Conservation (phyloP, 805 yeast genomes). For the Saturnispora kantuleensis region DNA sequence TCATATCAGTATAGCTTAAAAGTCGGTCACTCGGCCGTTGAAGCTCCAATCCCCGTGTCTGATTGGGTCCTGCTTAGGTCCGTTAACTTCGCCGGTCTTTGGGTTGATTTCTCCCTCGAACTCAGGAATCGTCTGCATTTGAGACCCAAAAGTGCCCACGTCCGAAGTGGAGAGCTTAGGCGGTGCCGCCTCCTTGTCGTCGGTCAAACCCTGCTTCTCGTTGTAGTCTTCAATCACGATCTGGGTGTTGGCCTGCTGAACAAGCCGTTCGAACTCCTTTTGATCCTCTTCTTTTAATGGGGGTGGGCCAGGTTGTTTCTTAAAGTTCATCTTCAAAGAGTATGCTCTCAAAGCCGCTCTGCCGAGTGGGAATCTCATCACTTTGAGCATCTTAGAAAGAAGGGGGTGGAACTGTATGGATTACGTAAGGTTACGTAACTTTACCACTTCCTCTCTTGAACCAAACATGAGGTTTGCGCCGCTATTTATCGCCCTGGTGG, state of each 20-base stretch:
- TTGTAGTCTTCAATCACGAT: slow-evolving; percentile 71
- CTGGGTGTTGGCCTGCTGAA: slow-evolving; percentile 70
- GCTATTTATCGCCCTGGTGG: slow-evolving; percentile 12
- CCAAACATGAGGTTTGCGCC: slow-evolving; percentile 8
- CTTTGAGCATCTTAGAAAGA: not conserved
- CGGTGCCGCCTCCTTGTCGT: slow-evolving; percentile 20
- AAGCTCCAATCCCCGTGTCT: slow-evolving; percentile 81
- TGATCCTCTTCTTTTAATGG: slow-evolving; percentile 71
- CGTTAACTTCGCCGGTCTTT: slow-evolving; percentile 88
- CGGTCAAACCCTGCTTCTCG: slow-evolving; percentile 20
- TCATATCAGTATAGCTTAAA: slow-evolving; percentile 30
- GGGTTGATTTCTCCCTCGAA: slow-evolving; percentile 94
- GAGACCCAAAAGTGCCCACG: slow-evolving; percentile 55
- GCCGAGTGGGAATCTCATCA: not conserved
- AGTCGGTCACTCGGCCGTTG: slow-evolving; percentile 94
- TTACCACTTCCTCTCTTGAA: not conserved
- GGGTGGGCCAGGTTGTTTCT: slow-evolving; percentile 46
- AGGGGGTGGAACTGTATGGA: not conserved
- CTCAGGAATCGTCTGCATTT: slow-evolving; percentile 76
- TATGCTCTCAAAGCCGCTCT: slow-evolving; percentile 3
- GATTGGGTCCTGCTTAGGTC: slow-evolving; percentile 95
- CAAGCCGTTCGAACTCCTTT: slow-evolving; percentile 84
- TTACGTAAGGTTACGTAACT: not conserved
- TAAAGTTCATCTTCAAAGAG: slow-evolving; percentile 11
- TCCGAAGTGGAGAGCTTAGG: slow-evolving; percentile 30